Percentiles rank a stretch among this genome's conserved stretches.
phyloP scores from a whole-genome alignment of 805 yeast genomes.

The Hanseniaspora clermontiae region DNA sequence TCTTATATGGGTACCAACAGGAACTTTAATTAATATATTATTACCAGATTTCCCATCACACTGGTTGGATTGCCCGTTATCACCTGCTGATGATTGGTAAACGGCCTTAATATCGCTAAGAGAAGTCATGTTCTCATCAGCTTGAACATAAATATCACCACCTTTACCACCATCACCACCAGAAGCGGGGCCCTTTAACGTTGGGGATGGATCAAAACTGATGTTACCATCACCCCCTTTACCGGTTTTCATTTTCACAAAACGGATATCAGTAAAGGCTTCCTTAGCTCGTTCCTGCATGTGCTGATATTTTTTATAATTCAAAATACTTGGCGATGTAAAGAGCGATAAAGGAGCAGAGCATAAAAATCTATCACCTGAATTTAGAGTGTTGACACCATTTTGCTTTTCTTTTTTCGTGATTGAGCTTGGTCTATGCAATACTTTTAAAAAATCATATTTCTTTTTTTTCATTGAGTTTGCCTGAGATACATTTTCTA shows the following conservation, averaged over 20 bases:
- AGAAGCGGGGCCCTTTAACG: slow-evolving; percentile 82
- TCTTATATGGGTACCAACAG: slow-evolving; percentile 75
- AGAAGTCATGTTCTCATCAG: slow-evolving; percentile 57
- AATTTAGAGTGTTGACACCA: neutral
- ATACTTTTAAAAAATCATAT: slow-evolving; percentile 7
- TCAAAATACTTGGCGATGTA: neutral
- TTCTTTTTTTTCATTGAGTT: slow-evolving; percentile 3
- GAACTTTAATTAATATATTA: slow-evolving; percentile 71
- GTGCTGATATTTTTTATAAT: slow-evolving; percentile 1
- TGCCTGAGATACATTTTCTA: neutral
- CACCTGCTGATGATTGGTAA: slow-evolving; percentile 64
- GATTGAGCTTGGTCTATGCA: slow-evolving; percentile 1
- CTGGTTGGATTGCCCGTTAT: slow-evolving; percentile 59
- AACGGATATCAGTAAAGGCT: slow-evolving; percentile 47
- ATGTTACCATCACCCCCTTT: slow-evolving; percentile 81
- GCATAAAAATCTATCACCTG: slow-evolving; percentile 10
- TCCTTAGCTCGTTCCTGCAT: slow-evolving; percentile 10
- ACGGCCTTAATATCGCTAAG: slow-evolving; percentile 54
- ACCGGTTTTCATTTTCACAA: slow-evolving; percentile 60
- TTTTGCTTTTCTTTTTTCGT: slow-evolving; percentile 1
- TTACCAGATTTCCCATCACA: slow-evolving; percentile 77
- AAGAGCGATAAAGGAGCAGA: slow-evolving; percentile 11
- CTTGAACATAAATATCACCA: slow-evolving; percentile 75
- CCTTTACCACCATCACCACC: slow-evolving; percentile 99
- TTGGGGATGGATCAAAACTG: slow-evolving; percentile 78